Base-by-base conservation (phyloP, 2,329 filamentous ascomycete species). In the Whalleya microplaca region DNA sequence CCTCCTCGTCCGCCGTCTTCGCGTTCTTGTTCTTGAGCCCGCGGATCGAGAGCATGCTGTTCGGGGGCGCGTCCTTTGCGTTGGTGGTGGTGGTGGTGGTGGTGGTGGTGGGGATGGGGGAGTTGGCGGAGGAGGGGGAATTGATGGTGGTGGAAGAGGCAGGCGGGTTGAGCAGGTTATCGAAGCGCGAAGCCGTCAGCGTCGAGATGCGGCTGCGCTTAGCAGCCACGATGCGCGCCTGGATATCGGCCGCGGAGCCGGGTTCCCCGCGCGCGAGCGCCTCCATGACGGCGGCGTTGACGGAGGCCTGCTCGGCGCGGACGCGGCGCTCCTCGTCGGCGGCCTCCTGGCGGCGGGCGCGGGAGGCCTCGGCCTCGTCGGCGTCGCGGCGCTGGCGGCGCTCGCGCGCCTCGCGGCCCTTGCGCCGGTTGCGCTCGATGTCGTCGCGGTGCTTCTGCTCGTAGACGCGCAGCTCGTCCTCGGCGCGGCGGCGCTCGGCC, bases 321-420 rank as follows among this genome's bases (percentile, higher is more conserved):
- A 92, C 90, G 52, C 89, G 86, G 55, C 89, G 84, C 49, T 92
- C 88, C 69, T 92, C 89, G 56, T 83, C 77, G 42, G 82, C 75
- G 3, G 87, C 87, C 3, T 85, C 83, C 51, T 87, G 73, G 19
- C 91, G 80, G 21, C 88, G 79, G 32, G 86, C 77, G 10, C 83
- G 80, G 2, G 85, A 84, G 10, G 86, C 84, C 54, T 93, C 88
- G 63, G 84, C 80, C 70, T 93, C 89, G 23, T 83, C 82, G 21
- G 76, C 78, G 79, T 91, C 70, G 76, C 84, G 75, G 69, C 76
- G 75, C 70, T 79, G 76, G 46, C 78, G 76, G 40, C 76, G 69
- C 53, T 85, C 80, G 56, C 84, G 81, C n/a, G 80, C 80, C 58
- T 85, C 82, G 41, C 78, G 72, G 2, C 83, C 84, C 19, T 80